Base-by-base conservation (phyloP, 208 protist genomes). In the Crithidia fasciculata region DNA sequence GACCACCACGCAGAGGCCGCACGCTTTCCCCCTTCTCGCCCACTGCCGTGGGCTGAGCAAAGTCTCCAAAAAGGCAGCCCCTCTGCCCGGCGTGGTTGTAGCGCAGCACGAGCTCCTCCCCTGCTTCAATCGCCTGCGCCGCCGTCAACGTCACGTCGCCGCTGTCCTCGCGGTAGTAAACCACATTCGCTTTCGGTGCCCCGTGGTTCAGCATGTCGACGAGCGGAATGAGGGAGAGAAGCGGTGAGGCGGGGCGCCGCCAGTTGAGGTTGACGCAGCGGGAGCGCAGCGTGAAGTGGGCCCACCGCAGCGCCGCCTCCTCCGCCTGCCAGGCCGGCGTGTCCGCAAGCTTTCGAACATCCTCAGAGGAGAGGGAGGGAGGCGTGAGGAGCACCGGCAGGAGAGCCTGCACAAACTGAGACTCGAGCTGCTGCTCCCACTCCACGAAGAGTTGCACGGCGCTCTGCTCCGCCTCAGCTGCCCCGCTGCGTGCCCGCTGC, bases 251-350 rank as follows among this genome's bases (percentile, higher is more conserved):
- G 8, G 50, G 44, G 3, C 66, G 62, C 44, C 60, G 56, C 47
- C 73, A 71, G 50, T 80, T 54, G 43, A 95, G 39, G 71, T 95
- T 93, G 43, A 95, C 77, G 2, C 81, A 79, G 45, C 93, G 83
- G 5, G 93, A 97, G 52, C 93, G 88, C 57, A 92, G 66, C 87
- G 93, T 95, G 64, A 95, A 97, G 76, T 97, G 93, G 6, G 89
- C 83, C 91, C 90, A 95, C 13, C 75, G 66, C 70, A 95, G 56
- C 44, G 56, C 49, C 45, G 81, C 86, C 56, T 78, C 65, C 64
- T 86, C 76, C 36, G 28, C 72, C 36, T 44, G 53, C 71, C 57
- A 73, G 50, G 40, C 41, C 13, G 63, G 15, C 7, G 52, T 64
- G 41, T 72, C 70, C 63, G 66, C 9, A 15, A 56, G 60, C 7